Percentiles rank a stretch among this genome's conserved stretches.
Conservation (phyloP, 345 rosid genomes). For the Salix viminalis region DNA sequence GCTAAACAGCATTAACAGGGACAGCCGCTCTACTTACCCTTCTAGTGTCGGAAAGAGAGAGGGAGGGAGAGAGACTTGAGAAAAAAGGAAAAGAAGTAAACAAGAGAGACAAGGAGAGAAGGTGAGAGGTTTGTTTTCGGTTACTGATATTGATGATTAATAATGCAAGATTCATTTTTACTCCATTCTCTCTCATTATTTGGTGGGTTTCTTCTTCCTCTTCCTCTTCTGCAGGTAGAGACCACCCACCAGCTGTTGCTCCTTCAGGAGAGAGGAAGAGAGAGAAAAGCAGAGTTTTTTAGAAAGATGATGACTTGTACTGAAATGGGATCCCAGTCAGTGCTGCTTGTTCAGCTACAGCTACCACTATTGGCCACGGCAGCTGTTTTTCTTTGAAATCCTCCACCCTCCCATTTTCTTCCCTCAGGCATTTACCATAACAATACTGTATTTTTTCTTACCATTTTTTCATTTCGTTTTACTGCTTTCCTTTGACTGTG, state of each 20-base stretch:
- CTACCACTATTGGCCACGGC: not conserved
- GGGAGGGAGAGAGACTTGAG: too few species aligned
- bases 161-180: not conserved
- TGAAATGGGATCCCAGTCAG: conserved; percentile 12
- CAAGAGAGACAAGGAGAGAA: not conserved
- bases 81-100: too few species aligned
- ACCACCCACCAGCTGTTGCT: conserved; percentile 9
- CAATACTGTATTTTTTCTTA: not conserved
- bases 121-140: conserved; percentile 5
- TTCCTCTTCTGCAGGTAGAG: conserved; percentile 1
- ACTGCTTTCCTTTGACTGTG: not conserved
- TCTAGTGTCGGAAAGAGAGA: too few species aligned
- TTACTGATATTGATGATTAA: not conserved
- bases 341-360: not conserved
- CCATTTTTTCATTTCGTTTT: not conserved
- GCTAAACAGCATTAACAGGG: too few species aligned
- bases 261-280: conserved; percentile 1
- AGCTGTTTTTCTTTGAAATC: not conserved
- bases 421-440: not conserved
- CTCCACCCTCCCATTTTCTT: not conserved
- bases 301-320: not conserved
- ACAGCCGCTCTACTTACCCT: too few species aligned
- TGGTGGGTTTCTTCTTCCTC: not conserved
- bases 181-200: not conserved
- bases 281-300: not conserved